Conservation (phyloP, 2,329 filamentous ascomycete species). For the Emydomyces testavorans region DNA sequence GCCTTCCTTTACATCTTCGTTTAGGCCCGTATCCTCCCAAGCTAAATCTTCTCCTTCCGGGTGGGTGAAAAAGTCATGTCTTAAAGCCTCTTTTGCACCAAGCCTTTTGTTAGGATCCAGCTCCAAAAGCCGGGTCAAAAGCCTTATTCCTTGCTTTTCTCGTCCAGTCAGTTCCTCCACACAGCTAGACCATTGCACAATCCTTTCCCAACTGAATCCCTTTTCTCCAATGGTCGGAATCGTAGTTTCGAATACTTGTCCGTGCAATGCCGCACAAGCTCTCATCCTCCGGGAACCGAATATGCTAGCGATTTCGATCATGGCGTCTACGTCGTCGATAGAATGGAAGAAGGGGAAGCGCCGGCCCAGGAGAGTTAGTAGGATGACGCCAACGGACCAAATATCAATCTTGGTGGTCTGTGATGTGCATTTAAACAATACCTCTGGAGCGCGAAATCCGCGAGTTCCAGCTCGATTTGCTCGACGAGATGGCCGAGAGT, state of each 20-base stretch:
- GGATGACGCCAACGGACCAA: conserved; percentile 93
- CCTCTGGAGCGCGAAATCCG: conserved; percentile 91
- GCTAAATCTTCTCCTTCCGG: conserved; percentile 24
- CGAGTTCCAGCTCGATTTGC: conserved; percentile 91
- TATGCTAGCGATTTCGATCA: conserved; percentile 94
- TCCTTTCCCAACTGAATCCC: conserved; percentile 82
- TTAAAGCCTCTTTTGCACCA: conserved; percentile 34
- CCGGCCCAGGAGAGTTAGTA: conserved; percentile 83
- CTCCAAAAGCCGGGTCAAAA: conserved; percentile 35
- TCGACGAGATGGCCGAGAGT: conserved; percentile 73
- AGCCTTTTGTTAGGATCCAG: conserved; percentile 34
- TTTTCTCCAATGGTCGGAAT: conserved; percentile 79
- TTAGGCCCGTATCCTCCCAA: conserved; percentile 12
- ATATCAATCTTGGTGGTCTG: conserved; percentile 92
- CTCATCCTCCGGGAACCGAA: conserved; percentile 82
- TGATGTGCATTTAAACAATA: conserved; percentile 91
- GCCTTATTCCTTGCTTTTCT: conserved; percentile 36
- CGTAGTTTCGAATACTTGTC: conserved; percentile 81
- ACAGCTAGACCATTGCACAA: conserved; percentile 88
- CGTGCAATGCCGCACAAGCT: conserved; percentile 68
- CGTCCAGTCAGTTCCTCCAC: conserved; percentile 48
- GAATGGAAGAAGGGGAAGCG: conserved; percentile 98
- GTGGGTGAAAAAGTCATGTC: conserved; percentile 36
- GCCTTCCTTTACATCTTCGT: neutral
- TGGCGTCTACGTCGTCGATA: conserved; percentile 91